Evolutionary conservation across 2,329 filamentous ascomycete species (phyloP), one percentile per base, ranked within the genome.

Genomic region (Sarocladiaceae sp.): DNA sequence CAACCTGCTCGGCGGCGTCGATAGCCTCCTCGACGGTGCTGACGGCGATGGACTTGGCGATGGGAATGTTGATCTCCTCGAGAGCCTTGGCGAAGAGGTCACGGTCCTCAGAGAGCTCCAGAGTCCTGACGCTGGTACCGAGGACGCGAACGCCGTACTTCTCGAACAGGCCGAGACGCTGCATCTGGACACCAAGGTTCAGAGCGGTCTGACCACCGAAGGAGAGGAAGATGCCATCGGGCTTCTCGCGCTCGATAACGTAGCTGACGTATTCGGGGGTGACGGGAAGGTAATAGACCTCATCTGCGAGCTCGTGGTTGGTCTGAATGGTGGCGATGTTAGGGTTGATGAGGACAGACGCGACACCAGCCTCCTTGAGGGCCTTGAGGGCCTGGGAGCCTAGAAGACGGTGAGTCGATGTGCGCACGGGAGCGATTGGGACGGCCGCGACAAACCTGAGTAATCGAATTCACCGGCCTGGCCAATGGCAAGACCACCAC

Each of bases 241-340:
- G 93, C 63, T 83, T 81, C 70, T 97, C 93, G 60, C 86, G 84
- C 73, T 97, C 89, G 63, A 98, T 97, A 50, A 98, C 91, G 67
- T 97, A 91, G 59, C 85, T 85, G 61, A 96, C 90, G 69, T 97
- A 98, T 76, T 97, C 91, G 52, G 91, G 86, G 15, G 93, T 98
- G 58, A 98, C 90, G 46, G 93, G 93, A 29, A 97, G 83, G 69
- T 96, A 97, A 76, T 97, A 97, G 59, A 97, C 86, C 71, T 97
- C 90, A 62, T 97, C 91, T 60, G 89, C 89, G 62, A 97, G 85
- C 59, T 85, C 83, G 75, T 97, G 91, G 65, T 94, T 89, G 56
- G 91, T 97, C 71, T 97, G 91, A 60, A 97, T 97, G 47, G 93
- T 97, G 48, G 91, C 91, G 64, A 97, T 97, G 66, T 97, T 97